Conservation (phyloP, 352 stramenopile species). For the Phytophthora tentaculata region DNA sequence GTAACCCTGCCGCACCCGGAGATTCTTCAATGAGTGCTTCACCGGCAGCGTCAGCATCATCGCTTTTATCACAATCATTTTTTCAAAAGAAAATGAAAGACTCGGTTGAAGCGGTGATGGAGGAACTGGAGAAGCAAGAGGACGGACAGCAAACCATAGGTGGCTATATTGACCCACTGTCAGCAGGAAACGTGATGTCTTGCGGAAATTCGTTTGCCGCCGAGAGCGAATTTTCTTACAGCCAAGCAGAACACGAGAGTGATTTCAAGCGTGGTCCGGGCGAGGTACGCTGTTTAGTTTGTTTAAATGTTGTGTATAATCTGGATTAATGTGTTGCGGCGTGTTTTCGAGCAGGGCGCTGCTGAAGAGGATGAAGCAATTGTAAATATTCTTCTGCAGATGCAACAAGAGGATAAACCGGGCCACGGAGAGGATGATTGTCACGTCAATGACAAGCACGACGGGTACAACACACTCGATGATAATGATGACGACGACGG, state of each 20-base stretch:
- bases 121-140: constrained; percentile 43
- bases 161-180: constrained; percentile 7
- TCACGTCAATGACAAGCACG: constrained; percentile 26
- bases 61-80: constrained; percentile 81
- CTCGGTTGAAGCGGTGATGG: constrained; percentile 62
- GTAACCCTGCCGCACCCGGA: constrained; percentile 34
- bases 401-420: constrained; percentile 44
- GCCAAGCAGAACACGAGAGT: constrained; percentile 38
- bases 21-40: constrained; percentile 26
- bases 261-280: constrained; percentile 10
- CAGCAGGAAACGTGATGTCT: constrained; percentile 31
- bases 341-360: constrained; percentile 15
- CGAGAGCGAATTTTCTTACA: constrained; percentile 61
- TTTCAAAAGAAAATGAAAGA: constrained; percentile 83
- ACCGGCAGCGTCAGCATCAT: constrained; percentile 48
- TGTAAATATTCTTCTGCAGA: constrained; percentile 52
- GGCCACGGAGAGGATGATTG: constrained; percentile 14
- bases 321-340: too few relatives aligned
- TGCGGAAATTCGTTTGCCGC: constrained; percentile 56
- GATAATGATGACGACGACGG: constrained; percentile 35
- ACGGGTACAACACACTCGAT: constrained; percentile 25
- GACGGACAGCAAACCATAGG: constrained; percentile 14
- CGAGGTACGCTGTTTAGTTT: constrained; percentile 16
- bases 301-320: too few relatives aligned
- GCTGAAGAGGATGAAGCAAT: constrained; percentile 57